A percentile compares a stretch with the other conserved stretches of the same genome.
Conservation (phyloP, 1,139 yeast genomes). For the Nadsonia commutata region DNA sequence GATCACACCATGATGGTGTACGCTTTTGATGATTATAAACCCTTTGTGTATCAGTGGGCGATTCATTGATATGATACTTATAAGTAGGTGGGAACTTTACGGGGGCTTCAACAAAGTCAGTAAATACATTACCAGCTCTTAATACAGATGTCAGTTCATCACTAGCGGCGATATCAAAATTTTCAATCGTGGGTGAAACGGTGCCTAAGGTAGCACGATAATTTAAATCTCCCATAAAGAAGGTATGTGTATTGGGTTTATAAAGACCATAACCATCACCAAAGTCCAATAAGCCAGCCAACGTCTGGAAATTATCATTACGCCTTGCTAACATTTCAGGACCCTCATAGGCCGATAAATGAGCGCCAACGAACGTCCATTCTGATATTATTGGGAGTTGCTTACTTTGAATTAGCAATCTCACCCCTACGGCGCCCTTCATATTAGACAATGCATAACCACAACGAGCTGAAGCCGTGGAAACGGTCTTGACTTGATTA, state of each 20-base stretch:
- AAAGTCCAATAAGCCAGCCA: conserved; percentile 43
- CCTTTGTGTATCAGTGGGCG: conserved; percentile 20
- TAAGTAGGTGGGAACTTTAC: conserved; percentile 63
- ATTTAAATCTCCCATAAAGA: conserved; percentile 74
- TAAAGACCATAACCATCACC: conserved; percentile 45
- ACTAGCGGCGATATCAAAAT: conserved; percentile 13
- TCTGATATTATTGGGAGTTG: conserved; percentile 17
- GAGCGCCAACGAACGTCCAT: conserved; percentile 53
- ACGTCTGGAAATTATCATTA: conserved; percentile 34
- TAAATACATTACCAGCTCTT: conserved; percentile 32
- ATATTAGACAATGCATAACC: conserved; percentile 49
- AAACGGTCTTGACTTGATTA: conserved; percentile 21
- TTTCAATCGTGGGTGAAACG: background rate
- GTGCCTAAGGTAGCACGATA: conserved; percentile 30
- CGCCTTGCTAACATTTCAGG: conserved; percentile 31
- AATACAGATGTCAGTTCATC: conserved; percentile 49
- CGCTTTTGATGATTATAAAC: conserved; percentile 41
- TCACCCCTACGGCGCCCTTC: conserved; percentile 61
- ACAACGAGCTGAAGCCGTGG: conserved; percentile 26
- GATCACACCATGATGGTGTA: conserved; percentile 81
- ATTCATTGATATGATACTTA: conserved; percentile 38
- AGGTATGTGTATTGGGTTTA: conserved; percentile 43
- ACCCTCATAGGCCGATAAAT: conserved; percentile 70
- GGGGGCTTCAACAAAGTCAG: conserved; percentile 49
- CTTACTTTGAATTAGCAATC: conserved; percentile 28